A percentile compares a stretch with the other conserved stretches of the same genome.
phyloP scores from a whole-genome alignment of 108 stramenopile species.

The Craspedostauros australis region DNA sequence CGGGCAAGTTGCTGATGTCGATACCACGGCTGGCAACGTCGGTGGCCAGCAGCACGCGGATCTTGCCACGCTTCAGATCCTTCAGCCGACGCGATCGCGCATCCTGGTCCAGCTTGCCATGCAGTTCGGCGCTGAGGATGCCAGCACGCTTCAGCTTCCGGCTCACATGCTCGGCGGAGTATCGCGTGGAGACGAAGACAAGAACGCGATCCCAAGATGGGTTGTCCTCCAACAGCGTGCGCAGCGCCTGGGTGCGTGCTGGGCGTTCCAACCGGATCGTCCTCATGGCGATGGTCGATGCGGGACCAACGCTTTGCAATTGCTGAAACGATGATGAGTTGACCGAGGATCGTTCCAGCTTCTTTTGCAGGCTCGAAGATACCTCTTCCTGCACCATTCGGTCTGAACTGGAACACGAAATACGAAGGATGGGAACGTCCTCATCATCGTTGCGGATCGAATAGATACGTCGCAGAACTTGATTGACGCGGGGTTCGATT shows the following conservation, averaged over 20 bases:
- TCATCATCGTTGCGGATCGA: conserved; percentile 25
- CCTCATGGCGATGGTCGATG: conserved; percentile 59
- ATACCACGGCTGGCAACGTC: conserved; percentile 95
- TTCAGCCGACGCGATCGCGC: conserved; percentile 78
- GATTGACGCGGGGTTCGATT: conserved; percentile 77
- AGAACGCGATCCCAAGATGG: conserved; percentile 74
- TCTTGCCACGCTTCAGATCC: conserved; percentile 66
- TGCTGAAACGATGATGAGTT: conserved; percentile 9
- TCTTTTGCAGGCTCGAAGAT: conserved; percentile 24
- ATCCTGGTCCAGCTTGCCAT: conserved; percentile 93
- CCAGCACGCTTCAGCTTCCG: conserved; percentile 65
- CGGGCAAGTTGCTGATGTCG: conserved; percentile 84
- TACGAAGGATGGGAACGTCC: conserved; percentile 50
- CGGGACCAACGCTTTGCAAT: conserved; percentile 39
- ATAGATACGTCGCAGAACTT: conserved; percentile 63
- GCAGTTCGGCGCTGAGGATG: conserved; percentile 75
- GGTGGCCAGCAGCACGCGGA: conserved; percentile 86
- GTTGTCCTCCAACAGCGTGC: conserved; percentile 44
- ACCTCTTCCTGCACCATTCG: conserved; percentile 27
- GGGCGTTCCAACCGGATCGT: conserved; percentile 50
- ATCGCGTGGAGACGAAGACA: conserved; percentile 89
- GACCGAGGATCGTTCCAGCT: conserved; percentile 18
- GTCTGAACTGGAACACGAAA: conserved; percentile 47
- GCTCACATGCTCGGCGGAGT: conserved; percentile 77
- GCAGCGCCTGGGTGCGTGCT: conserved; percentile 62